Conservation (phyloP, 169 alveolate species). For the Cryptosporidium canis region DNA sequence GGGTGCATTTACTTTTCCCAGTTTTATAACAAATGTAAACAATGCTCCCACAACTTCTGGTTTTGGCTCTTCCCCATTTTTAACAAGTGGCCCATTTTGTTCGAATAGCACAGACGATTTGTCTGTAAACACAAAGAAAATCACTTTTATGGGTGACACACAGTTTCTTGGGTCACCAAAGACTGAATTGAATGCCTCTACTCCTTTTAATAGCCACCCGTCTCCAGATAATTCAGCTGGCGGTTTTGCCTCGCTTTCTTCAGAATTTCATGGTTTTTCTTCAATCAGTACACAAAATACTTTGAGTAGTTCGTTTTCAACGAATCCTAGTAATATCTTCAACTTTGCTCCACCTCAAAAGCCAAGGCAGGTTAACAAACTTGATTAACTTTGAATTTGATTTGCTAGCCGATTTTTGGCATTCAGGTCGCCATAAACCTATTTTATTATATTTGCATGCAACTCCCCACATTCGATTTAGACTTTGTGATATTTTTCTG, state of each 20-base stretch:
- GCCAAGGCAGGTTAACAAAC: constrained; percentile 69
- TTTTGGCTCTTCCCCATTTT: constrained; percentile 45
- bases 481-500: background rate
- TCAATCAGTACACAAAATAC: constrained; percentile 7
- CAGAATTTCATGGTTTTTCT: constrained; percentile 22
- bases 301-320: background rate
- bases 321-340: background rate
- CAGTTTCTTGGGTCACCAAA: background rate
- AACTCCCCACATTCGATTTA: constrained; percentile 27
- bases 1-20: background rate
- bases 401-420: background rate
- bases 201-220: constrained; percentile 14
- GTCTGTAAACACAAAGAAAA: background rate
- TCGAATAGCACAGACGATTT: background rate
- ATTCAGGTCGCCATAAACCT: background rate
- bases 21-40: background rate
- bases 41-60: constrained; percentile 50
- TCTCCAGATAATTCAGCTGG: background rate
- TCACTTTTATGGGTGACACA: background rate
- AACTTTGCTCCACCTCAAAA: constrained; percentile 72
- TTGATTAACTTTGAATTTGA: constrained; percentile 7
- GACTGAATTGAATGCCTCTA: background rate
- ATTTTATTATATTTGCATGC: constrained; percentile 40
- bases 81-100: constrained; percentile 40
- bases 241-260: constrained; percentile 41